A percentile compares a stretch with the other conserved stretches of the same genome.
Evolutionary conservation across 768 basidiomycete species (phyloP).

Genomic region (Vishniacozyma victoriae): DNA sequence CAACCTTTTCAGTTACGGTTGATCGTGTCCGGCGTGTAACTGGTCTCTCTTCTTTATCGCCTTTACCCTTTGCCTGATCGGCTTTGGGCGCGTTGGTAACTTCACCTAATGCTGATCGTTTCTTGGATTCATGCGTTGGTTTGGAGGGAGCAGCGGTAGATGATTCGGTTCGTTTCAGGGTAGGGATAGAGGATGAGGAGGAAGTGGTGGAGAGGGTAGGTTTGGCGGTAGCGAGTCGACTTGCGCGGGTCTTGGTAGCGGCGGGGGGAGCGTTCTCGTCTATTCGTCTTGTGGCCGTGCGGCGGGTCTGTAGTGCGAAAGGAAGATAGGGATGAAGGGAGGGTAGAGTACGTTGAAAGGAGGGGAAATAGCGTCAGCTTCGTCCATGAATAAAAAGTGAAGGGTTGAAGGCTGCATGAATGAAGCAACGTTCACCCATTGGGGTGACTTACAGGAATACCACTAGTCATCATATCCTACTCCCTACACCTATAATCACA

Average conservation of each 20-base stretch:
- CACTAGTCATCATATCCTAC: neutral
- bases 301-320: conserved; percentile 26
- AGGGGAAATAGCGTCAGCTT: neutral
- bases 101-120: conserved; percentile 34
- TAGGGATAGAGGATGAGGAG: conserved; percentile 26
- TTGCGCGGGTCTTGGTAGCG: conserved; percentile 10
- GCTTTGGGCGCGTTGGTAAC: conserved; percentile 32
- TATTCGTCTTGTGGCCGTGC: conserved; percentile 20
- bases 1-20: too few species aligned
- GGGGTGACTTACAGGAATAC: neutral
- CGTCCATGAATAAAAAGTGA: neutral
- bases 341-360: neutral
- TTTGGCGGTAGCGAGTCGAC: conserved; percentile 4
- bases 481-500: neutral
- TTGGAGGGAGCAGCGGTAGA: conserved; percentile 9
- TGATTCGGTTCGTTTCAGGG: conserved; percentile 25
- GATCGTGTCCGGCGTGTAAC: conserved; percentile 6
- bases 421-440: too few species aligned
- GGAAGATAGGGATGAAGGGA: neutral
- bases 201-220: conserved; percentile 6
- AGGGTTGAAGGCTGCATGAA: too few species aligned
- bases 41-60: conserved; percentile 5
- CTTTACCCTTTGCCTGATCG: conserved; percentile 2
- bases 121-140: conserved; percentile 3
- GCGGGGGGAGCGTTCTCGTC: conserved; percentile 42